A percentile compares a stretch with the other conserved stretches of the same genome.
Conservation (phyloP, 2,329 filamentous ascomycete genomes). For the Alternaria sp. region DNA sequence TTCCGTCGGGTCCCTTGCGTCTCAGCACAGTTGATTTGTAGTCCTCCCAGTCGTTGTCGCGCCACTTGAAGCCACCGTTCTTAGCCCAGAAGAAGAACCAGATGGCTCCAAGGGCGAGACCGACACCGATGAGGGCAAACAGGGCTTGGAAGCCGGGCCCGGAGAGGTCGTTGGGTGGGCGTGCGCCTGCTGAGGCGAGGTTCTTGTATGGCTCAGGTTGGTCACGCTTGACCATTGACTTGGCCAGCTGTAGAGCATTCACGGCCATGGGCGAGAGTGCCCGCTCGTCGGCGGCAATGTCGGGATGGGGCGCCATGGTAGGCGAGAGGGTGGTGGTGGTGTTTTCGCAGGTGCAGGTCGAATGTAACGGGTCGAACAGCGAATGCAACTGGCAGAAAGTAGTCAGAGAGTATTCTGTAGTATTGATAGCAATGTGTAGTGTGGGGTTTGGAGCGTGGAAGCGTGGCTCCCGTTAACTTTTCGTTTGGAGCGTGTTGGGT, state of each 20-base stretch:
- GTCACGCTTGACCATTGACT: constrained; percentile 38
- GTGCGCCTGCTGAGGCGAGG: constrained; percentile 44
- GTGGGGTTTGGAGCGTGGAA: constrained; percentile 15
- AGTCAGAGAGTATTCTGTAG: constrained; percentile 21
- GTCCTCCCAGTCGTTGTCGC: constrained; percentile 90
- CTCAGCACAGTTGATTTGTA: constrained; percentile 95
- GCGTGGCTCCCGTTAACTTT: constrained; percentile 17
- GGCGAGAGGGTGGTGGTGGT: constrained; percentile 21
- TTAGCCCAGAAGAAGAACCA: constrained; percentile 99
- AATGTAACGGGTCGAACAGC: constrained; percentile 2
- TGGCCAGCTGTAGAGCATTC: constrained; percentile 35
- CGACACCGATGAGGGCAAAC: constrained; percentile 82
- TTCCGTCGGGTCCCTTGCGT: constrained; percentile 87
- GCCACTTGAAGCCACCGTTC: constrained; percentile 91
- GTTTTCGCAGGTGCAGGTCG: constrained; percentile 8
- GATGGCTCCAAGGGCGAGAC: constrained; percentile 75
- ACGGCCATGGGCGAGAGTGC: constrained; percentile 40
- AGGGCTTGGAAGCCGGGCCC: constrained; percentile 76
- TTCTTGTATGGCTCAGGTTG: constrained; percentile 18
- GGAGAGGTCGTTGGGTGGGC: constrained; percentile 49
- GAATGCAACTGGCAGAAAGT: constrained; percentile 22
- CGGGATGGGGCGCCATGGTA: constrained; percentile 41
- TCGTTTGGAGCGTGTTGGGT: constrained; percentile 14
- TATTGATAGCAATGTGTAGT: constrained; percentile 12
- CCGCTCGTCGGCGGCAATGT: constrained; percentile 23